These are phyloP conservation scores for Rhizopogon vulgaris DNA, from an alignment of 768 basidiomycete species.

Conservation along the genomic window DNA sequence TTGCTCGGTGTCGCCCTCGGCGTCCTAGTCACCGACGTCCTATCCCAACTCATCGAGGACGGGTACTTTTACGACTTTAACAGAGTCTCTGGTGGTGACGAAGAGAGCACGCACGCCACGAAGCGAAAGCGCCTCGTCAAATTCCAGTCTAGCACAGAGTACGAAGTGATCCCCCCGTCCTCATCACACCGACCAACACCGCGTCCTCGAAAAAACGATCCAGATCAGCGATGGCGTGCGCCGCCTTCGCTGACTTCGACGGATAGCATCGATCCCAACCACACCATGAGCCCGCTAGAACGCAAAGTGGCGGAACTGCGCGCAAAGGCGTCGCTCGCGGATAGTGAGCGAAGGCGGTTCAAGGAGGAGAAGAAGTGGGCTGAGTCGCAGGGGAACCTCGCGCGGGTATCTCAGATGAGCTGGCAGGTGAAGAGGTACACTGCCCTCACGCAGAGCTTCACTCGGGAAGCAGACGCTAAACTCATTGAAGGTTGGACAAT, in stretches of 20 bases:
- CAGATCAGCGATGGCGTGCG: conserved; percentile 26
- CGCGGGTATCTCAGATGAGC: conserved; percentile 72
- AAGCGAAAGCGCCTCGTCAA: conserved; percentile 39
- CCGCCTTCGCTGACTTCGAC: conserved; percentile 62
- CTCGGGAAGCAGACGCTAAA: conserved; percentile 68
- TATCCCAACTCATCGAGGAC: conserved; percentile 59
- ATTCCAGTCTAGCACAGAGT: conserved; percentile 36
- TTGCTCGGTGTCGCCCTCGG: conserved; percentile 65
- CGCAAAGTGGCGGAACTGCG: conserved; percentile 72
- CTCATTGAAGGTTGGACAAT: conserved; percentile 52
- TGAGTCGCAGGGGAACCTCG: conserved; percentile 65
- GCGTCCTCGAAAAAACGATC: conserved; percentile 23
- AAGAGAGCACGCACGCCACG: conserved; percentile 16
- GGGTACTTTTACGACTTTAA: conserved; percentile 27
- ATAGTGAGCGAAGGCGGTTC: conserved; percentile 75
- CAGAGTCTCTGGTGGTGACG: conserved; percentile 12
- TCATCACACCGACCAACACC: conserved; percentile 10
- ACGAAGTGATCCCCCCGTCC: conserved; percentile 12
- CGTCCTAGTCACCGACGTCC: conserved; percentile 63
- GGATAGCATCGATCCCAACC: conserved; percentile 52
- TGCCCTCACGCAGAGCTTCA: conserved; percentile 74
- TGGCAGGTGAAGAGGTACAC: conserved; percentile 82
- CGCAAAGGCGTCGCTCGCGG: conserved; percentile 73
- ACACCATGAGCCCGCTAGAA: conserved; percentile 58
- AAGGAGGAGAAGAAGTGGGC: conserved; percentile 90